phyloP scores from a whole-genome alignment of 1,284 basidiomycete species.

The Cerrena zonata region DNA sequence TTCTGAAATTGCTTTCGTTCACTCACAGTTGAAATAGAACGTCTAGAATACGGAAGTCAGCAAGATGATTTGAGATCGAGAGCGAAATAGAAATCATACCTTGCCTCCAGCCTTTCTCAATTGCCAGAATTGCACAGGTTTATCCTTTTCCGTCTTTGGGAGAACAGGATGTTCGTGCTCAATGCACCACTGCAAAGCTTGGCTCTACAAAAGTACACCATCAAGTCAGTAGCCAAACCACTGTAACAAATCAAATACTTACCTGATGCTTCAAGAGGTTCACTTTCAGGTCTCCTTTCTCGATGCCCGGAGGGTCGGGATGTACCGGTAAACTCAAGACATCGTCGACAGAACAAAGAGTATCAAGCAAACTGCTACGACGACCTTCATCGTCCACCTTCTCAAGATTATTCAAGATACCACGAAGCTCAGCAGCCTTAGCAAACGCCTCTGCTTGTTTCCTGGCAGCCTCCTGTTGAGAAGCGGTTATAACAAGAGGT shows the following conservation, averaged over 20 bases:
- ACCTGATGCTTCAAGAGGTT: slow-evolving; percentile 79
- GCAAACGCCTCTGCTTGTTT: slow-evolving; percentile 49
- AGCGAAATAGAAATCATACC: slow-evolving; percentile 38
- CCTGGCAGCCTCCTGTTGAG: slow-evolving; percentile 29
- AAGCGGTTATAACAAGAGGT: slow-evolving; percentile 17
- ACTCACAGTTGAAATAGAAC: slow-evolving; percentile 65
- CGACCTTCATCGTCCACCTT: slow-evolving; percentile 75
- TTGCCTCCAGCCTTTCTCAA: slow-evolving; percentile 48
- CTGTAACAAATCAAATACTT: slow-evolving; percentile 9
- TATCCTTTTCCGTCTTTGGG: slow-evolving; percentile 59
- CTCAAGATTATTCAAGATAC: slow-evolving; percentile 62
- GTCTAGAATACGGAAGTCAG: slow-evolving; percentile 27
- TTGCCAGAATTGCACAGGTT: slow-evolving; percentile 85
- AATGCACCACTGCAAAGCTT: slow-evolving; percentile 77
- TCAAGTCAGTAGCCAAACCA: no score
- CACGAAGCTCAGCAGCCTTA: slow-evolving; percentile 60
- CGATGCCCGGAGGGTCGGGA: slow-evolving; percentile 61
- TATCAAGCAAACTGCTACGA: slow-evolving; percentile 63
- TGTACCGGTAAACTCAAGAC: slow-evolving; percentile 62
- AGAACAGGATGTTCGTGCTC: slow-evolving; percentile 69
- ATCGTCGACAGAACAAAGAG: slow-evolving; percentile 61
- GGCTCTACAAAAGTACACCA: slow-evolving; percentile 40
- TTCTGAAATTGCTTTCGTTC: neutral
- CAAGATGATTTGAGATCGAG: neutral
- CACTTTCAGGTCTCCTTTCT: slow-evolving; percentile 58